Evolutionary conservation across 2,329 filamentous ascomycete genomes (phyloP).

Genomic region (Ophiostoma pallidulum): DNA sequence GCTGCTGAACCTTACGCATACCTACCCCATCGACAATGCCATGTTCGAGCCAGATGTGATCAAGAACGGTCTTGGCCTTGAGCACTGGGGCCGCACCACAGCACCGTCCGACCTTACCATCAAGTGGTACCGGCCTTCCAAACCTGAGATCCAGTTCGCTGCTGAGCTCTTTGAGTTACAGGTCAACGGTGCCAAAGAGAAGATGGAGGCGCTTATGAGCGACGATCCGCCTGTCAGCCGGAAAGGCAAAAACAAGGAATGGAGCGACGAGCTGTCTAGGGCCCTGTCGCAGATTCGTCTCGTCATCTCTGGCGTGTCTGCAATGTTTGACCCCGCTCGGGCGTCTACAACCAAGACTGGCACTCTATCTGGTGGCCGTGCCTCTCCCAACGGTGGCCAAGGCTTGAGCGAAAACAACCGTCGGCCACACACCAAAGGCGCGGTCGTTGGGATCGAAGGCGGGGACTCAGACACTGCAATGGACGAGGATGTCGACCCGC

Average conservation of each 20-base stretch:
- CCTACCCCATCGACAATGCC: slow-evolving; percentile 82
- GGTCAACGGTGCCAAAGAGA: slow-evolving; percentile 62
- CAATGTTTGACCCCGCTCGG: slow-evolving; percentile 73
- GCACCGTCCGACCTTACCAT: slow-evolving; percentile 69
- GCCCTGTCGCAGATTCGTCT: slow-evolving; percentile 81
- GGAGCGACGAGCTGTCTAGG: slow-evolving; percentile 92
- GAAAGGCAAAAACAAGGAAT: slow-evolving; percentile 94
- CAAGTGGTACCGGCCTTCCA: slow-evolving; percentile 79
- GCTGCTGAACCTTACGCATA: slow-evolving; percentile 86
- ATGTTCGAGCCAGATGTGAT: slow-evolving; percentile 75
- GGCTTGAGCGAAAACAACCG: no score
- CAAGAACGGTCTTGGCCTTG: slow-evolving; percentile 59
- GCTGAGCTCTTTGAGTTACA: slow-evolving; percentile 82
- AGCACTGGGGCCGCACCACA: slow-evolving; percentile 77
- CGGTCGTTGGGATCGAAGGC: slow-evolving; percentile 43
- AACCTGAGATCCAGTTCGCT: slow-evolving; percentile 77
- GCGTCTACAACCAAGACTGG: slow-evolving; percentile 42
- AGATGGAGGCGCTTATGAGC: slow-evolving; percentile 70
- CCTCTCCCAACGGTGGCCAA: no score
- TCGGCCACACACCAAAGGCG: slow-evolving; percentile 13
- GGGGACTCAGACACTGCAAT: slow-evolving; percentile 36
- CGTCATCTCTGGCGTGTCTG: slow-evolving; percentile 82
- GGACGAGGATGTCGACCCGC: slow-evolving; percentile 43
- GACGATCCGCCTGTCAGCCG: slow-evolving; percentile 74
- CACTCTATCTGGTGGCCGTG: slow-evolving; percentile 23